Evolutionary conservation across 805 yeast genomes (phyloP).

Genomic region (Sugiyamaella marilandica): DNA sequence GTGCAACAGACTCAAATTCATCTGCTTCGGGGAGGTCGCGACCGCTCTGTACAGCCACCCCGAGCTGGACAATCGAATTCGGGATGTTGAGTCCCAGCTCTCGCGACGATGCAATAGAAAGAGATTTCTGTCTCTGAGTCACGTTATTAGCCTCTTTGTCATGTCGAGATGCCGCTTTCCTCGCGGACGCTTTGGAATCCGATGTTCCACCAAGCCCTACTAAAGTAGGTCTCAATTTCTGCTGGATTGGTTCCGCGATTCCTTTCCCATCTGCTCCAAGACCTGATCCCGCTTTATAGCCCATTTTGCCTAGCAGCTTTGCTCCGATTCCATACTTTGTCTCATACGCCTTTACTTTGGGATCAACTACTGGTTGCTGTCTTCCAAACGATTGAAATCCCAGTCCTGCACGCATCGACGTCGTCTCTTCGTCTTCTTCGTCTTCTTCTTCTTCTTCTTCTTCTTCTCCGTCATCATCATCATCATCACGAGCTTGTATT

Average conservation of each 20-base stretch:
- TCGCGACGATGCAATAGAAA: background rate
- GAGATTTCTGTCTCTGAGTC: background rate
- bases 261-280: conserved; percentile 74
- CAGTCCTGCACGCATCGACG: background rate
- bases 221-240: conserved; percentile 58
- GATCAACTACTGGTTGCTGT: background rate
- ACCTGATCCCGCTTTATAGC: conserved; percentile 78
- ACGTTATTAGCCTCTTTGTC: background rate
- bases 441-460: conserved; percentile 3
- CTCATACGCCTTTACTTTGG: background rate
- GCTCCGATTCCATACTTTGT: conserved; percentile 79
- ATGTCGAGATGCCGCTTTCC: background rate
- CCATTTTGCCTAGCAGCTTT: conserved; percentile 71
- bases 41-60: background rate
- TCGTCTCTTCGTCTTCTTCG: background rate
- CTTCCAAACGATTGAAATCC: background rate
- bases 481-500: background rate
- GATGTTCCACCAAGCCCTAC: conserved; percentile 57
- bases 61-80: background rate
- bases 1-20: conserved; percentile 26
- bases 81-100: background rate
- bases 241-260: conserved; percentile 73
- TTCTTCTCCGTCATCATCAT: background rate
- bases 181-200: background rate
- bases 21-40: conserved; percentile 1